phyloP scores from a whole-genome alignment of 2,329 filamentous ascomycete genomes.

The Colletotrichum sp. region DNA sequence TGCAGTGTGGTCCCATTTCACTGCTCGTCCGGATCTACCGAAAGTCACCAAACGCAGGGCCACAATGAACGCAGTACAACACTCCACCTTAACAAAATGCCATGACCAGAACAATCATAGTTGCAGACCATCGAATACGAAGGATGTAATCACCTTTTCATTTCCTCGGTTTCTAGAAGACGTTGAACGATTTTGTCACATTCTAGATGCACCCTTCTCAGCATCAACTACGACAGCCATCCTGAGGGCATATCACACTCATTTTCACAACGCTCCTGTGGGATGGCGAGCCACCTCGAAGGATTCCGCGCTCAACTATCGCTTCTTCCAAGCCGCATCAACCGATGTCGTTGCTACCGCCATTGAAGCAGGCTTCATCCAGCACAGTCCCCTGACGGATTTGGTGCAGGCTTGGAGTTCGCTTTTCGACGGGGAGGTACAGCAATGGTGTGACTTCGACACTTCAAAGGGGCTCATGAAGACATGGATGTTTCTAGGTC shows the following conservation, averaged over 20 bases:
- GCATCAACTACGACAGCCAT: not conserved
- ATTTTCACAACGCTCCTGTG: not conserved
- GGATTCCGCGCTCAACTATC: not conserved
- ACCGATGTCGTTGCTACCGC: not conserved
- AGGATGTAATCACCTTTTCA: not conserved
- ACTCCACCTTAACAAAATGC: fast-evolving
- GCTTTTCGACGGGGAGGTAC: not conserved
- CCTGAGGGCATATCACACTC: not conserved
- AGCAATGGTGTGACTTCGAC: not conserved
- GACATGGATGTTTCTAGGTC: not conserved
- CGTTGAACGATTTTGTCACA: not conserved
- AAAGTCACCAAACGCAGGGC: not conserved
- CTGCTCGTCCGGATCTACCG: not conserved
- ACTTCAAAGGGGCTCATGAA: not conserved
- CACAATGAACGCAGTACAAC: not conserved
- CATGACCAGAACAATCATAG: not conserved
- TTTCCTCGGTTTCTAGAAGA: not conserved
- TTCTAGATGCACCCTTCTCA: not conserved
- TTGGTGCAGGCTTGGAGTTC: not conserved
- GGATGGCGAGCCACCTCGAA: not conserved
- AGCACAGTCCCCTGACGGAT: not conserved
- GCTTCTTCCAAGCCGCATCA: not conserved
- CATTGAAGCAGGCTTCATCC: not conserved
- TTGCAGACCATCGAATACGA: too few relatives aligned
- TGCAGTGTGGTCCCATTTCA: not conserved